A percentile compares a stretch with the other conserved stretches of the same genome.
These are phyloP conservation scores for Alternaria triticina DNA, from an alignment of 2,329 filamentous ascomycete species.

Conservation along the genomic window DNA sequence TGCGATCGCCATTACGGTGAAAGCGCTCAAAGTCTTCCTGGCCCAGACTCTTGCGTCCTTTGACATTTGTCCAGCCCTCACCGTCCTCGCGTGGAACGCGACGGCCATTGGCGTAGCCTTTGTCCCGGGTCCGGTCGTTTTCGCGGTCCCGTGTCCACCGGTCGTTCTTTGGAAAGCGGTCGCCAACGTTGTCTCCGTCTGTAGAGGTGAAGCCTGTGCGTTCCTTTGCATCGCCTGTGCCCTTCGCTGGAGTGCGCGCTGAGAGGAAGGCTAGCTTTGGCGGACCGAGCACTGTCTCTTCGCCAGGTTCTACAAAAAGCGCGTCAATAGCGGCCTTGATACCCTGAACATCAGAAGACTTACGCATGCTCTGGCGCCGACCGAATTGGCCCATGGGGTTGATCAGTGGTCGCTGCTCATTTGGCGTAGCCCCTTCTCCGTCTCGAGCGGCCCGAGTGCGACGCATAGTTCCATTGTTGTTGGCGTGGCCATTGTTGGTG, in stretches of 20 bases:
- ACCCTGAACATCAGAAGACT: conserved; percentile 57
- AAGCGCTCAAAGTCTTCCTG: conserved; percentile 75
- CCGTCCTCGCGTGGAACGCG: conserved; percentile 59
- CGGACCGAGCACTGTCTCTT: conserved; percentile 85
- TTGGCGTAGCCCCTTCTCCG: conserved; percentile 30
- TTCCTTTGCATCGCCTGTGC: conserved; percentile 46
- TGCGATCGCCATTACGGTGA: conserved; percentile 59
- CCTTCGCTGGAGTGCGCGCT: conserved; percentile 59
- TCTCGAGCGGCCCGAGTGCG: conserved; percentile 35
- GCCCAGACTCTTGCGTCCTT: conserved; percentile 76
- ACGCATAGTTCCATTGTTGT: conserved; percentile 32
- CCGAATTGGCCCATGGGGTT: conserved; percentile 48
- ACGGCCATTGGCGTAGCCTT: conserved; percentile 48
- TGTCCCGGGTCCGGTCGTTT: conserved; percentile 45
- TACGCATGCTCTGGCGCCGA: conserved; percentile 50
- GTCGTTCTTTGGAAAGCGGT: conserved; percentile 45
- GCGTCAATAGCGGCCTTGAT: conserved; percentile 38
- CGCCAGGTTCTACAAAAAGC: conserved; percentile 61
- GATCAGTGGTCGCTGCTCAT: conserved; percentile 38
- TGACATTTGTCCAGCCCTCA: conserved; percentile 77
- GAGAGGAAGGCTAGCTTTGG: conserved; percentile 85
- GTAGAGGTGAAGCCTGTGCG: conserved; percentile 40
- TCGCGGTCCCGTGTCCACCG: conserved; percentile 54
- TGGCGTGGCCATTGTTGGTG: conserved; percentile 31
- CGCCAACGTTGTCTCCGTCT: conserved; percentile 49